Base-by-base conservation (phyloP, 768 basidiomycete genomes). In the Tubosaeta sp. region DNA sequence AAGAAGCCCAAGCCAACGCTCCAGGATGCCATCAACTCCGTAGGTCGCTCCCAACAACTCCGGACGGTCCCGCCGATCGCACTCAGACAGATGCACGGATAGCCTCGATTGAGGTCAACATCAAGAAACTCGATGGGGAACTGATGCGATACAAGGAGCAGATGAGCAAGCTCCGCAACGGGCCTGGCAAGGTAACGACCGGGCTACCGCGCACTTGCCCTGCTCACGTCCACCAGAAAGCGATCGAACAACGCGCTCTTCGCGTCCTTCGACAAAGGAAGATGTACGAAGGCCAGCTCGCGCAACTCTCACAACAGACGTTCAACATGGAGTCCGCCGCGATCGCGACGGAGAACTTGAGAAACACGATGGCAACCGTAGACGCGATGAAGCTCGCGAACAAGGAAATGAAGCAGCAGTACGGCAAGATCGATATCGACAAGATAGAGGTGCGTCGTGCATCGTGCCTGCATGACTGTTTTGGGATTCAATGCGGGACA, bases 241-340 rank as follows among this genome's bases (percentile, higher is more conserved):
- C 97, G 3, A 88, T 98, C 35, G 91, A 95, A 68, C 87, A 95
- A 68, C 84, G 97, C n/a, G 97, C 97, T 2, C 71, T 98, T 51
- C 80, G 91, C 43, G 91, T 90, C 3, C 77, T 99, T 38, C 93
- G 92, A 72, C 97, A 98, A 74, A 97, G 92, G 76, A 80, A 84
- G 71, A 85, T 97, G 91, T 95, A 95, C 72, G 97, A 99, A 67
- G 78, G 76, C 13, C 97, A 99, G 68, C 80, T 98, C 35, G 78
- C 83, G 9, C 93, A 97, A 69, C 78, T 99, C 14, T 76, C 88
- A 27, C 97, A 98, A 67, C 97, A 98, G 69, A 86, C 91, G 22
- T 98, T 92, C 76, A 98, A 99, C 72, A 98, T 98, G 90, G 95
- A 99, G 74, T 93, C 90, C 50, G 88, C 95, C 12, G 82, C 89